phyloP scores from a whole-genome alignment of 1,139 yeast genomes.

The Torulaspora pretoriensis region DNA sequence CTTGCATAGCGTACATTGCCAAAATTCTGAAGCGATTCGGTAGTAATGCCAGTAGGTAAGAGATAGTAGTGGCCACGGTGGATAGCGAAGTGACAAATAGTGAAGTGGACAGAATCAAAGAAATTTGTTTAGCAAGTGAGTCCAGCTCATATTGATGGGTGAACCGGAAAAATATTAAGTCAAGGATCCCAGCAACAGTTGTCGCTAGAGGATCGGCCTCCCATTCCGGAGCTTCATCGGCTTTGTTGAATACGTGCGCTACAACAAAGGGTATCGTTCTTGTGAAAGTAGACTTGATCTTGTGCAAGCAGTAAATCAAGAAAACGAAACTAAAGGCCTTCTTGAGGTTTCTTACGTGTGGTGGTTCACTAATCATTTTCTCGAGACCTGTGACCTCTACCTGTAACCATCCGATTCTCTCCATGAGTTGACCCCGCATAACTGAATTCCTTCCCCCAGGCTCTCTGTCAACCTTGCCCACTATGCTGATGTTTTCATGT shows the following conservation, averaged over 20 bases:
- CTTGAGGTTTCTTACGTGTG: slow-evolving; percentile 16
- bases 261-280: slow-evolving; percentile 29
- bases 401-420: slow-evolving; percentile 29
- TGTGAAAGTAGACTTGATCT: slow-evolving; percentile 26
- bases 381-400: slow-evolving; percentile 28
- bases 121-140: slow-evolving; percentile 58
- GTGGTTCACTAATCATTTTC: slow-evolving; percentile 20
- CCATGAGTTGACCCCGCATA: slow-evolving; percentile 23
- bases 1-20: slow-evolving; percentile 30
- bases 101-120: slow-evolving; percentile 60
- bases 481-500: slow-evolving; percentile 17
- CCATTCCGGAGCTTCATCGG: slow-evolving; percentile 11
- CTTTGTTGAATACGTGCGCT: slow-evolving; percentile 16
- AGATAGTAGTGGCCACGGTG: slow-evolving; percentile 54
- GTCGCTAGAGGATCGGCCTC: slow-evolving; percentile 57
- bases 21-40: slow-evolving; percentile 32
- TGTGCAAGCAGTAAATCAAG: slow-evolving; percentile 31
- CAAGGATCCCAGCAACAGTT: slow-evolving; percentile 53
- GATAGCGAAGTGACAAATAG: slow-evolving; percentile 65
- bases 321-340: slow-evolving; percentile 27
- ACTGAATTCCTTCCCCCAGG: slow-evolving; percentile 14
- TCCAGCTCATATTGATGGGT: slow-evolving; percentile 43
- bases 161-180: slow-evolving; percentile 33
- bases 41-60: slow-evolving; percentile 33
- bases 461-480: slow-evolving; percentile 18